A percentile compares a stretch with the other conserved stretches of the same genome.
These are phyloP conservation scores for Eurotiales sp. DNA, from an alignment of 2,329 filamentous ascomycete genomes.

Conservation along the genomic window DNA sequence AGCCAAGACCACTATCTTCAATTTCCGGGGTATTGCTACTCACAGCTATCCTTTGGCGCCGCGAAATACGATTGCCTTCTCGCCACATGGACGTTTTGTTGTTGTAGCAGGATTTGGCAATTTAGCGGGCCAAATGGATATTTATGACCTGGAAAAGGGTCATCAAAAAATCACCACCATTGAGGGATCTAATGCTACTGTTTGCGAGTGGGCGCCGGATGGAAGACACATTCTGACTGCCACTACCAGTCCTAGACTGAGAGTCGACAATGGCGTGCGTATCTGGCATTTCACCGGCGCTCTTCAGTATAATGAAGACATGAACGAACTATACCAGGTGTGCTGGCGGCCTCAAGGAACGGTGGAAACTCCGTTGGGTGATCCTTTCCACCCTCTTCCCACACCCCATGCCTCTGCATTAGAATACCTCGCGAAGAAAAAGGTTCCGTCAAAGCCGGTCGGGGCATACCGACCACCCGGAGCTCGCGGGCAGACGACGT, in stretches of 20 bases:
- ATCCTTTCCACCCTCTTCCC: slow-evolving; percentile 72
- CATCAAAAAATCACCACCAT: slow-evolving; percentile 90
- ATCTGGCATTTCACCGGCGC: slow-evolving; percentile 88
- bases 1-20: slow-evolving; percentile 98
- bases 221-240: slow-evolving; percentile 94
- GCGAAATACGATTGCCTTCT: slow-evolving; percentile 93
- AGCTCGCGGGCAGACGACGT: slow-evolving; percentile 81
- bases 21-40: slow-evolving; percentile 74
- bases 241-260: slow-evolving; percentile 91
- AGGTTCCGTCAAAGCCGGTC: slow-evolving; percentile 94
- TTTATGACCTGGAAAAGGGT: slow-evolving; percentile 94
- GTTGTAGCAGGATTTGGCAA: slow-evolving; percentile 96
- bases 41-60: slow-evolving; percentile 84
- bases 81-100: slow-evolving; percentile 86
- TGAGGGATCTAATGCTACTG: slow-evolving; percentile 90
- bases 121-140: slow-evolving; percentile 92
- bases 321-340: slow-evolving; percentile 90
- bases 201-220: slow-evolving; percentile 96
- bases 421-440: slow-evolving; percentile 76
- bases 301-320: slow-evolving; percentile 93
- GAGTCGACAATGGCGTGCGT: slow-evolving; percentile 94
- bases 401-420: slow-evolving; percentile 77
- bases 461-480: slow-evolving; percentile 94
- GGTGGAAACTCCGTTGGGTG: slow-evolving; percentile 58
- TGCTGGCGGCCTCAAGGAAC: slow-evolving; percentile 75